Evolutionary conservation across 495 filamentous ascomycete species (phyloP), one percentile per base, ranked within the genome.

Genomic region (Sabuloglossum arenarium): DNA sequence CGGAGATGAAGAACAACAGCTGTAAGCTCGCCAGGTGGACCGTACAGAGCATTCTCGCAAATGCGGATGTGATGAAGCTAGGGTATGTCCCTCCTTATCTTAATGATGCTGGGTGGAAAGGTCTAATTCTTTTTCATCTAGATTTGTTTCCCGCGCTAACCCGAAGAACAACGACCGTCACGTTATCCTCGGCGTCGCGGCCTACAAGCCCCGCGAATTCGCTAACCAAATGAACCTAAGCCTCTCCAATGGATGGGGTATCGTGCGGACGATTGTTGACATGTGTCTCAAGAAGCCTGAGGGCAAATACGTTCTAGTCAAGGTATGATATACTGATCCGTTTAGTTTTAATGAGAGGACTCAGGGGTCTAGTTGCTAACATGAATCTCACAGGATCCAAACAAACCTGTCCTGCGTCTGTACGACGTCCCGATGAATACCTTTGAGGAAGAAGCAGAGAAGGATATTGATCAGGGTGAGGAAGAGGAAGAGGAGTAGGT

Each of bases 1-100:
- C 91, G n/a, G 91, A 91, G 70, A 98, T 98, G 91, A 98, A 98
- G 82, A 98, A 98, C 78, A 98, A 98, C 76, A 85, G 80, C 64
- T 90, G 84, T 79, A 98, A 98, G 75, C 79, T 98, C 55, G 93
- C 91, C 32, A 74, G 91, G 62, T 98, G 91, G 91, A 94, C 91
- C 21, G 85, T 87, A 53, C 91, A 98, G 74, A 83, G 81, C 61
- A 94, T 97, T 64, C 78, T 98, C 43, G 89, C 91, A 64, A 88
- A 88, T 70, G 89, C 91, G 21, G 90, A 97, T 67, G 75, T 83
- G 58, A 96, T 98, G 87, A 98, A 97, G 75, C 80, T 98, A 64
- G 91, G 91, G 79, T 88, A 73, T 45, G 77, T 29, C 55, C 55
- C 39, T 32, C 24, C 52, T 23, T 32, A 47, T 56, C 32, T 23